phyloP scores from a whole-genome alignment of 441 rosid species.

The Biscutella laevigata region DNA sequence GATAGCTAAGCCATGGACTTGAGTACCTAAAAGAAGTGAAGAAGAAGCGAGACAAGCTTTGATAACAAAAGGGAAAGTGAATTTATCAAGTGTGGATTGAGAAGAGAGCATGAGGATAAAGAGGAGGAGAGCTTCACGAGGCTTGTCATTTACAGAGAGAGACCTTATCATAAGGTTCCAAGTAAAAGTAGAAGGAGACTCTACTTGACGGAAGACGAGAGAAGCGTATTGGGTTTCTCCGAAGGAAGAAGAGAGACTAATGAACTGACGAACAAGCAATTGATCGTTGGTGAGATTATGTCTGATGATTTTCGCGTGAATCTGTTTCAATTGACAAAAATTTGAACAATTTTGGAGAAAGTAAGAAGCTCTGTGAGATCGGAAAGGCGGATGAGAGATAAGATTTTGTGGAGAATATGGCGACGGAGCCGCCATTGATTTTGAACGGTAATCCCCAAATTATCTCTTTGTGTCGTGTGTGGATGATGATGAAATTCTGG shows the following conservation, averaged over 20 bases:
- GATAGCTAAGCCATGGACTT: conserved; percentile 49
- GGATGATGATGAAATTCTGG: conserved; percentile 21
- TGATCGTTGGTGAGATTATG: conserved; percentile 40
- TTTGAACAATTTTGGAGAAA: conserved; percentile 37
- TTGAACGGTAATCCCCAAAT: conserved; percentile 3
- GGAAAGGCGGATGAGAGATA: conserved; percentile 24
- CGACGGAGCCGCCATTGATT: conserved; percentile 28
- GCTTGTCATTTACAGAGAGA: conserved; percentile 27
- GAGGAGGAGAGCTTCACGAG: conserved; percentile 42
- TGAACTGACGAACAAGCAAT: conserved; percentile 45
- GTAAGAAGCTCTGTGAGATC: conserved; percentile 34
- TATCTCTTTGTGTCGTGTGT: conserved; percentile 14
- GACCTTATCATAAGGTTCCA: conserved; percentile 69
- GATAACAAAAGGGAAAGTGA: conserved; percentile 58
- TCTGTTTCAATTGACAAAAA: conserved; percentile 49
- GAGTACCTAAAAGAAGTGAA: conserved; percentile 32
- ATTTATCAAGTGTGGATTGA: conserved; percentile 47
- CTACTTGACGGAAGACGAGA: conserved; percentile 40
- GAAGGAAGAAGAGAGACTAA: conserved; percentile 37
- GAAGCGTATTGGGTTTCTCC: conserved; percentile 42
- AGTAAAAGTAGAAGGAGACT: conserved; percentile 34
- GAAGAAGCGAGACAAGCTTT: conserved; percentile 44
- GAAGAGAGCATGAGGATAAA: conserved; percentile 44
- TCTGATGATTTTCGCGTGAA: conserved; percentile 46
- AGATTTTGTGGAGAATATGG: conserved; percentile 23